Percentiles rank a stretch among this genome's conserved stretches.
Conservation (phyloP, 2,329 filamentous ascomycete genomes). For the Ophiostoma triangulosporum region DNA sequence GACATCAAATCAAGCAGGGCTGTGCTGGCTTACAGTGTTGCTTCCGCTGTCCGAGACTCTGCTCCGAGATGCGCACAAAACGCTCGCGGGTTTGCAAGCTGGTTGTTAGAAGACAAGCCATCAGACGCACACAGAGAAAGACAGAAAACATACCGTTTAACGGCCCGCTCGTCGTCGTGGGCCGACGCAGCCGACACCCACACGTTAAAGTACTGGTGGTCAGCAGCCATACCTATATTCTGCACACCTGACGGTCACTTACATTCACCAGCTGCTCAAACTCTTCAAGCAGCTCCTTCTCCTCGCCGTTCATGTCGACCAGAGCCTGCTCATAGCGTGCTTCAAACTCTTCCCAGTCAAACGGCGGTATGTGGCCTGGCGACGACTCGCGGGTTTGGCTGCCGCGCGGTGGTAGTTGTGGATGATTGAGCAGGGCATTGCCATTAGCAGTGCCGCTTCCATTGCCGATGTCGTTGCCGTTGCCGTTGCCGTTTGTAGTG, state of each 20-base stretch:
- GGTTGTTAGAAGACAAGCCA: constrained; percentile 1
- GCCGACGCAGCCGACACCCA: constrained; percentile 63
- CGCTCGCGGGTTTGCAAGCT: constrained; percentile 68
- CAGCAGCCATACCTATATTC: neutral
- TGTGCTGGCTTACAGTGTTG: constrained; percentile 67
- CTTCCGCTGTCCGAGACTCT: constrained; percentile 57
- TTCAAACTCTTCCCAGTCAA: constrained; percentile 71
- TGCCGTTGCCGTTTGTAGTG: constrained; percentile 15
- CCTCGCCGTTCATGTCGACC: constrained; percentile 45
- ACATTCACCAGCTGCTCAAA: constrained; percentile 45
- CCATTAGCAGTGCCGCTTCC: neutral
- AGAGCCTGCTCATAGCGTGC: constrained; percentile 54
- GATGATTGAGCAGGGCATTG: neutral
- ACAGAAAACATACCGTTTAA: constrained; percentile 47
- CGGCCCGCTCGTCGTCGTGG: constrained; percentile 63
- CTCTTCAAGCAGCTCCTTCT: constrained; percentile 52
- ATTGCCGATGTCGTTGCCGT: constrained; percentile 15
- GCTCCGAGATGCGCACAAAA: constrained; percentile 63
- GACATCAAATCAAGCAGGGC: constrained; percentile 9
- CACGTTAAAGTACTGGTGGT: constrained; percentile 51
- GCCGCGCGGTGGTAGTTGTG: neutral
- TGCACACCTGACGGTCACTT: neutral
- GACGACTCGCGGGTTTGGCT: constrained; percentile 1
- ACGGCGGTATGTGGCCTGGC: constrained; percentile 37
- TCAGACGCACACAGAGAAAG: too few species aligned